These are phyloP conservation scores for Karstenula rhodostoma DNA, from an alignment of 2,329 filamentous ascomycete genomes.

Conservation along the genomic window DNA sequence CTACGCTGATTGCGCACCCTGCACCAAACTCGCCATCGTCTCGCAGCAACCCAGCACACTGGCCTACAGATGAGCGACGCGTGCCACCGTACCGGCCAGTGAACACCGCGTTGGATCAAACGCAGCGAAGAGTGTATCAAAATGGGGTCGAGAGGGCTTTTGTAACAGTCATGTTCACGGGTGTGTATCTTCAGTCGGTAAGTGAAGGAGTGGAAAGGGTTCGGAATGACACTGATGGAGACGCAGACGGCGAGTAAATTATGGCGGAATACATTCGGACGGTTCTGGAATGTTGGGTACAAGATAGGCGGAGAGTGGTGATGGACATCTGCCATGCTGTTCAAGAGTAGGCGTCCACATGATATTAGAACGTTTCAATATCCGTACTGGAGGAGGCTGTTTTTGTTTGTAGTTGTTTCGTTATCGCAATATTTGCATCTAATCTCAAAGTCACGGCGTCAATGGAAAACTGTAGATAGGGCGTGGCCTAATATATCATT, in stretches of 20 bases:
- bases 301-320: slow-evolving; percentile 64
- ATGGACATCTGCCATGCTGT: neutral
- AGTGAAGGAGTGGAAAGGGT: slow-evolving; percentile 24
- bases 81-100: slow-evolving; percentile 59
- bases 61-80: slow-evolving; percentile 58
- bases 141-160: slow-evolving; percentile 58
- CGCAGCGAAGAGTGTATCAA: slow-evolving; percentile 54
- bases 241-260: slow-evolving; percentile 52
- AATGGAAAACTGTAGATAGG: neutral
- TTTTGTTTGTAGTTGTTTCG: too few species aligned
- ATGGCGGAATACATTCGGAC: slow-evolving; percentile 62
- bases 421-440: too few species aligned
- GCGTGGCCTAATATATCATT: too few species aligned
- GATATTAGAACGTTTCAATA: neutral
- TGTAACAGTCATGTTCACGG: slow-evolving; percentile 60
- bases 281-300: slow-evolving; percentile 59
- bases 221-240: slow-evolving; percentile 9
- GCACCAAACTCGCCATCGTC: slow-evolving; percentile 31
- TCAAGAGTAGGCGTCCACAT: neutral
- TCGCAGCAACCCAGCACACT: slow-evolving; percentile 43
- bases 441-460: neutral
- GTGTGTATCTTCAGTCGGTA: slow-evolving; percentile 55
- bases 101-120: slow-evolving; percentile 54
- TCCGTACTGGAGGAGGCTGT: too few species aligned
- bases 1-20: slow-evolving; percentile 38